A percentile compares a stretch with the other conserved stretches of the same genome.
Conservation (phyloP, 2,329 filamentous ascomycete genomes). For the Bertia moriformis region DNA sequence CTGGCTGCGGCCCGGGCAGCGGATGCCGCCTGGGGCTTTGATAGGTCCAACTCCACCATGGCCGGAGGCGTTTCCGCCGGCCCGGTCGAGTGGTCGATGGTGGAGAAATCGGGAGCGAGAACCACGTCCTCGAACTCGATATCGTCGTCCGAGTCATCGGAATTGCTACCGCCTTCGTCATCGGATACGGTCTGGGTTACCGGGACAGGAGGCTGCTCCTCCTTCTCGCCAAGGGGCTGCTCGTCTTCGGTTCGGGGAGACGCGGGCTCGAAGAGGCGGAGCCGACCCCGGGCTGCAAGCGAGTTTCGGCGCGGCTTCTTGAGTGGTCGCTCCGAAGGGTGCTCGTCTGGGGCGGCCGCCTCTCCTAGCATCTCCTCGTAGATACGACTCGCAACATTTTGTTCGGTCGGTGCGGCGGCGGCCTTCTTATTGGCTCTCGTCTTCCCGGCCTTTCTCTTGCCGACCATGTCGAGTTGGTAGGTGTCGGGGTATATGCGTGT, state of each 20-base stretch:
- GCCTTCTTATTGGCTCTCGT: no score
- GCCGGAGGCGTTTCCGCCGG: no score
- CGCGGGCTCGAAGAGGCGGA: not conserved
- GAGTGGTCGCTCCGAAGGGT: not conserved
- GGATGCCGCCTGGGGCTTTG: not conserved
- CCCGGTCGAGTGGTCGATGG: not conserved
- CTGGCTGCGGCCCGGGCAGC: not conserved
- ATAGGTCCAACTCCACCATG: not conserved
- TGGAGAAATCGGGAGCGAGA: not conserved
- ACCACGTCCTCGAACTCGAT: not conserved
- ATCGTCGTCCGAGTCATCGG: not conserved
- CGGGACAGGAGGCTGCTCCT: not conserved
- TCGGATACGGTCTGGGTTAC: not conserved
- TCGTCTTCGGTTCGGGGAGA: not conserved
- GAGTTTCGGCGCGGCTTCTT: not conserved
- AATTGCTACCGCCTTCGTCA: not conserved
- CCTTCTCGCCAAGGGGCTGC: not conserved
- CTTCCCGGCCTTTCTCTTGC: no score
- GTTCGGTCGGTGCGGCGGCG: no score
- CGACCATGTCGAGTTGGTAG: no score
- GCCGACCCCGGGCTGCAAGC: not conserved
- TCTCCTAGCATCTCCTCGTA: not conserved
- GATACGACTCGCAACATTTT: no score
- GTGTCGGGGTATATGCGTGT: no score
- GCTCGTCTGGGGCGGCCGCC: not conserved